Evolutionary conservation across 371 early-diverging fungal species (phyloP), one percentile per base, ranked within the genome.

Genomic region (Nematocida sp.): DNA sequence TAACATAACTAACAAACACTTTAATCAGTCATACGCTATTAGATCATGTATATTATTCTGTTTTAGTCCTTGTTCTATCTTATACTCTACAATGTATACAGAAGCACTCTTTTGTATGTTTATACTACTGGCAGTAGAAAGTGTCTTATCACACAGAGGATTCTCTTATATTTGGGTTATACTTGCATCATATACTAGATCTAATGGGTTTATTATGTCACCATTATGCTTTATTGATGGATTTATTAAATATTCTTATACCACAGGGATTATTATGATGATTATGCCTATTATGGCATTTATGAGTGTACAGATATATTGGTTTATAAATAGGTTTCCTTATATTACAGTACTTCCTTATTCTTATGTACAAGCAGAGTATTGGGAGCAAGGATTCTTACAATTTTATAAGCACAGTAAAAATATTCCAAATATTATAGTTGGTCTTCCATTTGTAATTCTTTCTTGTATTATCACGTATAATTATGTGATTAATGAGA

Each of bases 301-400:
- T 55, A 39, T 55, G 3, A 15, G 82, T 42, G 84, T 76, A 44
- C 86, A 87, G 60, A 6, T 72, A 15, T 86, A 84, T 70, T 82
- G 70, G 57, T 74, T 74, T 5, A 33, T 73, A 4, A 72, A 75
- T 47, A 72, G 83, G 25, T 64, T 57, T 23, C 39, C 56, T 0
- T 27, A 47, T 44, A 75, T 60, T 54, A 50, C 62, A 15, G 83
- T 72, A 23, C 61, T 87, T 27, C 85, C 86, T 18, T 88, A 88
- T 62, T 73, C 73, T 0, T 84, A 82, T 66, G 67, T 88, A 20
- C 88, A 88, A 71, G 73, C 60, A 46, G 62, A 70, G 25, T 84
- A 85, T 69, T 88, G 88, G 88, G 83, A 85, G 0, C 88, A 88
- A 47, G 88, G 88, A 20, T 84, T 88, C 67, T 50, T 88, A 23